Base-by-base conservation (phyloP, 352 stramenopile genomes). In the Globisporangium yorkense region DNA sequence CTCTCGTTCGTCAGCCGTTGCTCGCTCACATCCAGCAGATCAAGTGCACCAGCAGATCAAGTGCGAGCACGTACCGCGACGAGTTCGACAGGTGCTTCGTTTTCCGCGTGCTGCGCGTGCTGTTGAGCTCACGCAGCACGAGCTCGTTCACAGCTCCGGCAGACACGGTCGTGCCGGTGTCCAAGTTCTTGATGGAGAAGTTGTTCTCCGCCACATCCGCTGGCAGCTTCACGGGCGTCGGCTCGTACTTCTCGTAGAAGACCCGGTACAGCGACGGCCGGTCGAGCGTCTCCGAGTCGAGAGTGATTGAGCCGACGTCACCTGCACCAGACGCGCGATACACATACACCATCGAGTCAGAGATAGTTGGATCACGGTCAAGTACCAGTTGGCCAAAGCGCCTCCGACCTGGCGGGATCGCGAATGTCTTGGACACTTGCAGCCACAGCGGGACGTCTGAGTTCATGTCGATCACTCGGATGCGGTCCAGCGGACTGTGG, bases 201-300 rank as follows among this genome's bases (percentile, higher is more conserved):
- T 65, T 75, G 41, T 80, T 82, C 67, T 92, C 82, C 20, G 71
- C 67, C 16, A 84, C 74, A 18, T 80, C 72, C 0, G 57, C 40
- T 9, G 80, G 75, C 20, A 90, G 54, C 21, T 81, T 67, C 43
- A 89, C 68, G 0, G 78, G 82, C 40, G 72, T 88, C 1, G 83
- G 81, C 65, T 92, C 79, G 47, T 95, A 93, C 61, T 93, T 92
- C 40, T 95, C 85, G 59, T 93, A 93, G 50, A 92, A 88, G 45
- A 95, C 84, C 55, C 82, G 81, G 72, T 92, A 95, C 24, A 92
- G 57, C 24, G 83, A 93, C 10, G 84, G 80, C 13, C 69, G 75
- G 43, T 92, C 76, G 8, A 95, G 73, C 4, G 84, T 89, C 67
- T 95, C 85, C 5, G 79, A 70, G 55, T 95, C 85, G 18, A 95